Conservation (phyloP, 2,329 filamentous ascomycete species). For the Fusarium pseudoanthophilum region DNA sequence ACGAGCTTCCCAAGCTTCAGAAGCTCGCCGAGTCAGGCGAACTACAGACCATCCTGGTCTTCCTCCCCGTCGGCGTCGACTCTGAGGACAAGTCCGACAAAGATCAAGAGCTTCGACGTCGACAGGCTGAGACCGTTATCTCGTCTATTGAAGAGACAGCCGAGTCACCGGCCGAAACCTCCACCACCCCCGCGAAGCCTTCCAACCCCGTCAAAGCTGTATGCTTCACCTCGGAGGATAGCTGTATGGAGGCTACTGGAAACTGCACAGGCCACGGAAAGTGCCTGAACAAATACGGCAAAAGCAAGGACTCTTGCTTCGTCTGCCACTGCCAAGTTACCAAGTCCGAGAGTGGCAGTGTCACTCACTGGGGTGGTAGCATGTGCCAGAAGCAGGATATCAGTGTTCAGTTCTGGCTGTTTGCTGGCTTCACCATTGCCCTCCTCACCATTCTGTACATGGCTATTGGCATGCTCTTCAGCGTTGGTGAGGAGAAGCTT, state of each 20-base stretch:
- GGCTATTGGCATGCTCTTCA: constrained; percentile 81
- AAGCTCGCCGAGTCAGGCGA: constrained; percentile 60
- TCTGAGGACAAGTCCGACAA: constrained; percentile 55
- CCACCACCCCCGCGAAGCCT: constrained; percentile 44
- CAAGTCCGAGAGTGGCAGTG: constrained; percentile 65
- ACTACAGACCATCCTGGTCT: constrained; percentile 66
- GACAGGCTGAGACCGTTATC: constrained; percentile 61
- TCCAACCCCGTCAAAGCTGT: constrained; percentile 65
- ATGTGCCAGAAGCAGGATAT: constrained; percentile 94
- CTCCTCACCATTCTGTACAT: constrained; percentile 75
- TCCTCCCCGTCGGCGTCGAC: constrained; percentile 61
- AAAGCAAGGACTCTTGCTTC: constrained; percentile 71
- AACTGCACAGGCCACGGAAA: constrained; percentile 85
- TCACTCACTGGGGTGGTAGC: constrained; percentile 82
- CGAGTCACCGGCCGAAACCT: constrained; percentile 41
- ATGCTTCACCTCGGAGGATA: constrained; percentile 78
- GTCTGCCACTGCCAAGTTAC: constrained; percentile 79
- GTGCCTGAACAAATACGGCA: constrained; percentile 75
- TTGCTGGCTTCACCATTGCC: constrained; percentile 77
- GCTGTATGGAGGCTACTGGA: constrained; percentile 76
- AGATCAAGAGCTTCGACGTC: constrained; percentile 58
- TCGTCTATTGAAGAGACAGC: constrained; percentile 48
- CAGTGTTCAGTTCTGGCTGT: constrained; percentile 88
- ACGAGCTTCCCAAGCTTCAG: constrained; percentile 57
- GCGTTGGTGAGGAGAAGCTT: constrained; percentile 85